Evolutionary conservation across 495 filamentous ascomycete genomes (phyloP), one percentile per base, ranked within the genome.

Genomic region (Penicillium silybi): DNA sequence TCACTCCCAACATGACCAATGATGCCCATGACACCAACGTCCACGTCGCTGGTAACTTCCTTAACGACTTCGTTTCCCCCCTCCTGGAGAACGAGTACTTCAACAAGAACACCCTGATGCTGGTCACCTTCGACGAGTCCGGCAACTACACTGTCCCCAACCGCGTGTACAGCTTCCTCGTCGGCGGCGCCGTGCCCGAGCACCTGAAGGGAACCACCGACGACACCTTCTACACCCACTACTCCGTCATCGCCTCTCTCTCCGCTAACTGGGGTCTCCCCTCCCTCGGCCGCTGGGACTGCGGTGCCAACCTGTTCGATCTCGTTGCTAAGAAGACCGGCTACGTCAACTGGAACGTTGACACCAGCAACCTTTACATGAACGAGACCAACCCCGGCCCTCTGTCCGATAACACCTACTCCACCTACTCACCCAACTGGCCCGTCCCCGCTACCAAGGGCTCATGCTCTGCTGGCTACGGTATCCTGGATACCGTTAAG

Each of bases 1-100:
- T 88, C 50, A 89, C 85, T 15, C 87, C 87, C 13, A 89, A 89
- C 72, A 88, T 89, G 85, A 76, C 82, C 53, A 82, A 86, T 53
- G 84, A 87, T 61, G 87, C 79, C 20, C 86, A 90, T 58, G 85
- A 90, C 64, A 82, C 79, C 44, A 72, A 77, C 63, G 76, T 89
- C 48, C 81, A 78, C 26, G 73, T 80, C 48, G 81, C 82, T 5
- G 81, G 79, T 4, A 56, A 59, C 5, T 89, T 82, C 81, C 69
- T 80, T 4, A 72, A 73, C 17, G 61, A 48, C 27, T 88, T 86
- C 72, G 59, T 90, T 0, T 65, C 76, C 23, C 80, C 84, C 0
- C 78, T 90, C 35, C 74, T 89, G 22, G 63, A 73, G 10, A 79
- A 88, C 68, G 56, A 72, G 26, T 80, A 84, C 59, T 88, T 90